These are phyloP conservation scores for Syncephalastrum racemosum DNA, from an alignment of 371 early-diverging fungal species.

Conservation along the genomic window DNA sequence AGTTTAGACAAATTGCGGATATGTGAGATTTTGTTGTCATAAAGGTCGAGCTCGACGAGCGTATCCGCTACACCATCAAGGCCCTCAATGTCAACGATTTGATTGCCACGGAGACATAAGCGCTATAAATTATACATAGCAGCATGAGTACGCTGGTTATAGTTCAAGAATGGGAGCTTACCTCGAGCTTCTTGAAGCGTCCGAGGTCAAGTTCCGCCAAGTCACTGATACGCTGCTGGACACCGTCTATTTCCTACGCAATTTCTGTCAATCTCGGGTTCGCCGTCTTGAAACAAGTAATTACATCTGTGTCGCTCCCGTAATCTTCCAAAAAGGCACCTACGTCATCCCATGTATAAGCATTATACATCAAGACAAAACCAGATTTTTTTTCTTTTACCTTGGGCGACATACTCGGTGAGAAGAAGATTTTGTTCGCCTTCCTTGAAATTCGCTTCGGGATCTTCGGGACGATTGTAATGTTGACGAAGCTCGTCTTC, in stretches of 20 bases:
- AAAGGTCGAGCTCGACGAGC: conserved; percentile 86
- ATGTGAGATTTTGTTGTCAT: conserved; percentile 89
- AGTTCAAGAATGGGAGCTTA: conserved; percentile 19
- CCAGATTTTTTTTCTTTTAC: no score
- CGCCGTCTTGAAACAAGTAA: no score
- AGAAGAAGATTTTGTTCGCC: no score
- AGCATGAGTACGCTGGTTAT: background rate
- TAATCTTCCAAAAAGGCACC: no score
- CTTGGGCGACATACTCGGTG: no score
- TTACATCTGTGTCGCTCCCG: no score
- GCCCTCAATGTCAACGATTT: conserved; percentile 73
- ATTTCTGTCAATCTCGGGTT: background rate
- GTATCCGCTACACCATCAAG: conserved; percentile 63
- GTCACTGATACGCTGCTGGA: conserved; percentile 71
- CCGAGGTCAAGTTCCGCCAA: conserved; percentile 61
- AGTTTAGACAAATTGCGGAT: conserved; percentile 70
- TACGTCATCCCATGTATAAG: no score
- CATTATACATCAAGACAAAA: no score
- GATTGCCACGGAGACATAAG: conserved; percentile 90
- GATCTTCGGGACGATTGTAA: no score
- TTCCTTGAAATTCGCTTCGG: no score
- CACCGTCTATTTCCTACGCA: conserved; percentile 76
- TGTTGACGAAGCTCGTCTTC: no score
- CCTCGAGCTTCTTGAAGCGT: conserved; percentile 73
- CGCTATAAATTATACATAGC: conserved; percentile 50